phyloP scores from a whole-genome alignment of 1,284 basidiomycete genomes.

The Stygiomarasmius scandens region DNA sequence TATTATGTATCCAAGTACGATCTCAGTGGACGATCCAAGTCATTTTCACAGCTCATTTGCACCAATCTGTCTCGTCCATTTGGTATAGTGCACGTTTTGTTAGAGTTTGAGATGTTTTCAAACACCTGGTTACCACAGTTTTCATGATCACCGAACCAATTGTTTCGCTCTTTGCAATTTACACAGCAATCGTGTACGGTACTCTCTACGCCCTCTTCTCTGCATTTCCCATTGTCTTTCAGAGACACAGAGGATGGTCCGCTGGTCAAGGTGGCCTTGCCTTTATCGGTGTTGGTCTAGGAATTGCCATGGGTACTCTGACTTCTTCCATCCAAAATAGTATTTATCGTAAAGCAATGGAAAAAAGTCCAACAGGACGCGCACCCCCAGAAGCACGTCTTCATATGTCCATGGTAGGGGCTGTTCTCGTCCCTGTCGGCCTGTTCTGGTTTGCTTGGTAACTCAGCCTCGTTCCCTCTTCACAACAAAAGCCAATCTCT shows the following conservation, averaged over 20 bases:
- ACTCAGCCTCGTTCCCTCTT: constrained; percentile 9
- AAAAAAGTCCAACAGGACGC: constrained; percentile 49
- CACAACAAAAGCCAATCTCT: neutral
- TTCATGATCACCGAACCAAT: constrained; percentile 73
- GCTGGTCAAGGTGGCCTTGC: constrained; percentile 63
- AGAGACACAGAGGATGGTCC: constrained; percentile 59
- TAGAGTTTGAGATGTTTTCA: neutral
- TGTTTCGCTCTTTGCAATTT: constrained; percentile 66
- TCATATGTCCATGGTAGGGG: constrained; percentile 59
- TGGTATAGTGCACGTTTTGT: constrained; percentile 24
- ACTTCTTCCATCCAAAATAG: constrained; percentile 46
- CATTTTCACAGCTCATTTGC: constrained; percentile 40
- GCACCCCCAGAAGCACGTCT: constrained; percentile 67
- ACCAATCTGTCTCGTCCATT: constrained; percentile 64
- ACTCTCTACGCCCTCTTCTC: constrained; percentile 62
- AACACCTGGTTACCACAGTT: constrained; percentile 35
- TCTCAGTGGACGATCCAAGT: constrained; percentile 42
- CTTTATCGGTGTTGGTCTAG: constrained; percentile 67
- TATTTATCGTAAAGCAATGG: constrained; percentile 57
- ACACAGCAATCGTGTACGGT: constrained; percentile 69
- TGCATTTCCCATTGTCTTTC: constrained; percentile 65
- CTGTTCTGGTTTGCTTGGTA: constrained; percentile 61
- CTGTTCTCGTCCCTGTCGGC: constrained; percentile 56
- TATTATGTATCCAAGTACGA: constrained; percentile 60
- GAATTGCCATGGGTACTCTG: constrained; percentile 53